A percentile compares a stretch with the other conserved stretches of the same genome.
These are phyloP conservation scores for Stemphylium vesicarium DNA, from an alignment of 2,329 filamentous ascomycete genomes.

Conservation along the genomic window DNA sequence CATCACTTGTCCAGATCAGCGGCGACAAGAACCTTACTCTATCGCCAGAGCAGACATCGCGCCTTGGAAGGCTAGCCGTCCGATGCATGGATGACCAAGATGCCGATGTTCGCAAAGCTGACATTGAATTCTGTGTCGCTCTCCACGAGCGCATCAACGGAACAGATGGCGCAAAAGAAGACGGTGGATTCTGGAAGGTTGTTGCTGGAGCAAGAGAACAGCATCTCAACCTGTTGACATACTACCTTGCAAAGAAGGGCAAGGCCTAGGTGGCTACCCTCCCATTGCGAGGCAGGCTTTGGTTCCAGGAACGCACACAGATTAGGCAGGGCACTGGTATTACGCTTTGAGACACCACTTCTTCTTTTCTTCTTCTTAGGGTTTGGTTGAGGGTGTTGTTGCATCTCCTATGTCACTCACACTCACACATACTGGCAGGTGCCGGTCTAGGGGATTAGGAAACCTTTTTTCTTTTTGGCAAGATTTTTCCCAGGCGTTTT, in stretches of 20 bases:
- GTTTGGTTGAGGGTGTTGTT: neutral
- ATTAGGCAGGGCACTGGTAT: neutral
- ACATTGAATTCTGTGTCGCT: constrained; percentile 79
- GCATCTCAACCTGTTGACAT: constrained; percentile 77
- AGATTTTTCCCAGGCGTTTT: neutral
- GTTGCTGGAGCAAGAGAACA: constrained; percentile 71
- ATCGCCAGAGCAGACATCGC: constrained; percentile 42
- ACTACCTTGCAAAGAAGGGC: constrained; percentile 69
- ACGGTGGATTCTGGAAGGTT: constrained; percentile 68
- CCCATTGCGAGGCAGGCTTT: constrained; percentile 7
- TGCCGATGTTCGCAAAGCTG: constrained; percentile 65
- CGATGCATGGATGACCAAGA: constrained; percentile 48
- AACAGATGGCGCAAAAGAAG: constrained; percentile 46
- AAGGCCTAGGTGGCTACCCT: constrained; percentile 30
- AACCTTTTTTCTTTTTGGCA: neutral
- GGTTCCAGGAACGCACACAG: neutral
- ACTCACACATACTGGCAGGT: neutral
- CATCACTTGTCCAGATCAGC: constrained; percentile 44
- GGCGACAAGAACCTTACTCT: constrained; percentile 40
- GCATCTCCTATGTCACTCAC: constrained; percentile 1
- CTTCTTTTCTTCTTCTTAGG: too few relatives aligned
- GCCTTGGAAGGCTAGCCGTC: constrained; percentile 50
- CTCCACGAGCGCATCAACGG: constrained; percentile 60
- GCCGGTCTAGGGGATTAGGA: neutral
- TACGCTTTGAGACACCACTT: neutral